Conservation (phyloP, 1,139 yeast species). For the Kluyveromyces marxianus region DNA sequence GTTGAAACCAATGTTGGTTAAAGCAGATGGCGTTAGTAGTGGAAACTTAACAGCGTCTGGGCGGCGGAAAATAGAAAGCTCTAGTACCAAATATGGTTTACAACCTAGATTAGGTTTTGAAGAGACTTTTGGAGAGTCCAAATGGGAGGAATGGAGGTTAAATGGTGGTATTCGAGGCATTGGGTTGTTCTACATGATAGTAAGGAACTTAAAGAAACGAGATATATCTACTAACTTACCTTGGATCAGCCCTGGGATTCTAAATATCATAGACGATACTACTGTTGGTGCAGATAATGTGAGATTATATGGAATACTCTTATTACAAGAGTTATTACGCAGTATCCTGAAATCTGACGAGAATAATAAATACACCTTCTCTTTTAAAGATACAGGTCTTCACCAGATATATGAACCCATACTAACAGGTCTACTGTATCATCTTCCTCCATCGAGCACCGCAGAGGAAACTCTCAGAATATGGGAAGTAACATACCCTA, state of each 20-base stretch:
- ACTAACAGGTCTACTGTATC: constrained; percentile 21
- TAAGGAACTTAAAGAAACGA: constrained; percentile 14
- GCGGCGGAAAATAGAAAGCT: constrained; percentile 1
- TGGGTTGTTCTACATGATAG: constrained; percentile 20
- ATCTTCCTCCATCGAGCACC: constrained; percentile 24
- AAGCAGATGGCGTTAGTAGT: constrained; percentile 3
- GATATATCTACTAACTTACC: constrained; percentile 23
- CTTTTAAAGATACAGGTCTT: constrained; percentile 22
- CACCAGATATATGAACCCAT: constrained; percentile 22
- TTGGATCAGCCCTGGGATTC: constrained; percentile 31
- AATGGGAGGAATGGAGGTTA: constrained; percentile 16
- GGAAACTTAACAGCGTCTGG: constrained; percentile 6
- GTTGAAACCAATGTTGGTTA: constrained; percentile 7
- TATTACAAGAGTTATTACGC: constrained; percentile 15
- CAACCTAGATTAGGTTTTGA: constrained; percentile 16
- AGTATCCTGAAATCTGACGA: constrained; percentile 7
- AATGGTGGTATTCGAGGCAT: constrained; percentile 23
- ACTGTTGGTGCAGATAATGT: constrained; percentile 17
- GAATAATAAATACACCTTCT: constrained; percentile 13
- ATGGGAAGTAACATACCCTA: constrained; percentile 20
- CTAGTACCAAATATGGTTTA: background rate
- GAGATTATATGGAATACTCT: constrained; percentile 20
- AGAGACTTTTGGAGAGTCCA: constrained; percentile 17
- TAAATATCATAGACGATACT: constrained; percentile 27
- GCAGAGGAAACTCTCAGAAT: constrained; percentile 14